Base-by-base conservation (phyloP, 306 rosid species). In the Castanea sativa region DNA sequence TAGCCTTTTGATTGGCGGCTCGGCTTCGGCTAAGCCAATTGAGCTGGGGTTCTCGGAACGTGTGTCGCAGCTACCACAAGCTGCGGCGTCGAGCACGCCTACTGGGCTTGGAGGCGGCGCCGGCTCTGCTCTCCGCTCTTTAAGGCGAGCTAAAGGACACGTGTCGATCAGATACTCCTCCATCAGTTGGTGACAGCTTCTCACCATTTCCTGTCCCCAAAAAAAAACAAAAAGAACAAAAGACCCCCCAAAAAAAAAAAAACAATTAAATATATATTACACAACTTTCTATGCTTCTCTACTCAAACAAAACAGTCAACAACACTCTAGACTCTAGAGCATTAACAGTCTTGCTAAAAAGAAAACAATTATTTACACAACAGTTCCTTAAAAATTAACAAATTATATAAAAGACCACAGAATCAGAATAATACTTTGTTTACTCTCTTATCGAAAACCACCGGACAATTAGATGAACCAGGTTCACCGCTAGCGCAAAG, bases 101-200 rank as follows among this genome's bases (percentile, higher is more conserved):
- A 80, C 79, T 0, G 97, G 97, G 64, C 96, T 91, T 0, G 89
- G 80, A 2, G 96, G 92, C 16, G 86, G 77, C 73, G 77, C 56
- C 41, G 65, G 64, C 80, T 80, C 88, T 63, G 63, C 71, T 81
- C 69, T 43, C 45, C 30, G 68, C 2, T 30, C 38, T 74, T 88
- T 87, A 4, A 16, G 71, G 78, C 71, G 33, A 8, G 85, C 65
- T 29, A 79, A 23, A 2, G 76, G 84, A 84, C 97, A 91, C 89
- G 91, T 86, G 98, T 83, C 94, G 14, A 85, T 59, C 76, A 91
- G 78, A 60, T 88, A 77, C 85, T 83, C 87, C 73, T 85, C 87
- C 98, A 93, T 93, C 29, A 93, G 92, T 88, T 90, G 96, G 73
- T 86, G 93, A 89, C 98, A 93, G 93, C 92, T 82, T 84, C 86